Conservation (phyloP, 148 eudicot species). For the Camellia sinensis region DNA sequence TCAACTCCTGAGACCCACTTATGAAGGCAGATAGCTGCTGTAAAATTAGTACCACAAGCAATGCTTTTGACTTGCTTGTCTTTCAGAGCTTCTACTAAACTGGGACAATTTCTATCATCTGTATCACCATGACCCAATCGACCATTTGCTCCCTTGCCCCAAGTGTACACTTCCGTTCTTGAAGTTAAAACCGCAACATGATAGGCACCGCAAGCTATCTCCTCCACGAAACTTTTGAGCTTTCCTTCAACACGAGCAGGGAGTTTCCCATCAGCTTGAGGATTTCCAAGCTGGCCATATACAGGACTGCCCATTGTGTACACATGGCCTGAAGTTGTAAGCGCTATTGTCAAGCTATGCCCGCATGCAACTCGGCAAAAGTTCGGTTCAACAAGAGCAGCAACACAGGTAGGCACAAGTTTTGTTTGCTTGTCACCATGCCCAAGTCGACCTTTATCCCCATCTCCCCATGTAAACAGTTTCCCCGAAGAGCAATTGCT, state of each 20-base stretch:
- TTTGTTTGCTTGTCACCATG: constrained; percentile 94
- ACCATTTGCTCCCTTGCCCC: constrained; percentile 98
- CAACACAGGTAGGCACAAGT: constrained; percentile 92
- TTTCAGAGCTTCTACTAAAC: constrained; percentile 79
- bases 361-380: constrained; percentile 97
- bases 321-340: constrained; percentile 89
- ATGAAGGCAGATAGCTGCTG: constrained; percentile 94
- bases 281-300: constrained; percentile 89
- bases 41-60: constrained; percentile 92
- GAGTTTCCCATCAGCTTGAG: constrained; percentile 81
- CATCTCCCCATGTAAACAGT: constrained; percentile 98
- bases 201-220: constrained; percentile 93
- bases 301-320: constrained; percentile 96
- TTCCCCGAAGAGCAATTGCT: constrained; percentile 95
- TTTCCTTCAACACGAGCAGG: constrained; percentile 84
- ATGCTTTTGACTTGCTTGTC: constrained; percentile 95
- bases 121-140: constrained; percentile 93
- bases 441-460: constrained; percentile 91
- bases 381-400: constrained; percentile 89
- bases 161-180: constrained; percentile 92
- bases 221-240: constrained; percentile 83
- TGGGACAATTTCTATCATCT: constrained; percentile 76
- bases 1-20: constrained; percentile 99
- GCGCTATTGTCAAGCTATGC: constrained; percentile 89
- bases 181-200: constrained; percentile 90